phyloP scores from a whole-genome alignment of 495 filamentous ascomycete species.

The Xylaria flabelliformis region DNA sequence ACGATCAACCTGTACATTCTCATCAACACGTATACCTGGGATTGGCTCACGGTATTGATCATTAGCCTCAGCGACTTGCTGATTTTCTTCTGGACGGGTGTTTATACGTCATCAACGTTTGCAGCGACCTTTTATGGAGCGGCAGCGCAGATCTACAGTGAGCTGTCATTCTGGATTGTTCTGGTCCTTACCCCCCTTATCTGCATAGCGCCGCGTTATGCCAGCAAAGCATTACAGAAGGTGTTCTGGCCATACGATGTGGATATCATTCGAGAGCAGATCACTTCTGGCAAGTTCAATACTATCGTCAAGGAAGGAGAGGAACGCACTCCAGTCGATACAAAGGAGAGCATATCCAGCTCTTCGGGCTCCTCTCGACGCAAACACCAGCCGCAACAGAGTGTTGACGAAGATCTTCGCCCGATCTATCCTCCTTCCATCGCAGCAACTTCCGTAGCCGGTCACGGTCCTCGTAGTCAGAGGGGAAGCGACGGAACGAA shows the following conservation, averaged over 20 bases:
- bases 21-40: slow-evolving; percentile 96
- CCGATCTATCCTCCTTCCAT: slow-evolving; percentile 92
- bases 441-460: slow-evolving; percentile 70
- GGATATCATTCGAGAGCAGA: slow-evolving; percentile 94
- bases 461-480: slow-evolving; percentile 79
- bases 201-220: slow-evolving; percentile 84
- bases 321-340: slow-evolving; percentile 22
- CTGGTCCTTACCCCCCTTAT: slow-evolving; percentile 76
- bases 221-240: slow-evolving; percentile 87
- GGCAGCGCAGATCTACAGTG: slow-evolving; percentile 77
- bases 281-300: slow-evolving; percentile 79
- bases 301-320: slow-evolving; percentile 62
- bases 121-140: slow-evolving; percentile 77
- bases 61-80: slow-evolving; percentile 80
- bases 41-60: slow-evolving; percentile 89
- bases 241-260: slow-evolving; percentile 90
- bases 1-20: slow-evolving; percentile 93
- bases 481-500: slow-evolving; percentile 95
- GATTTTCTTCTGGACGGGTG: slow-evolving; percentile 95
- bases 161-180: slow-evolving; percentile 85
- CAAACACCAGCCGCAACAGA: slow-evolving; percentile 55
- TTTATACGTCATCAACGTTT: slow-evolving; percentile 68
- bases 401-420: slow-evolving; percentile 78
- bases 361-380: slow-evolving; percentile 58
- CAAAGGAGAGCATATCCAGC: slow-evolving; percentile 47